Evolutionary conservation across 2,329 filamentous ascomycete species (phyloP), one percentile per base, ranked within the genome.

Genomic region (Trichoderma gracile): DNA sequence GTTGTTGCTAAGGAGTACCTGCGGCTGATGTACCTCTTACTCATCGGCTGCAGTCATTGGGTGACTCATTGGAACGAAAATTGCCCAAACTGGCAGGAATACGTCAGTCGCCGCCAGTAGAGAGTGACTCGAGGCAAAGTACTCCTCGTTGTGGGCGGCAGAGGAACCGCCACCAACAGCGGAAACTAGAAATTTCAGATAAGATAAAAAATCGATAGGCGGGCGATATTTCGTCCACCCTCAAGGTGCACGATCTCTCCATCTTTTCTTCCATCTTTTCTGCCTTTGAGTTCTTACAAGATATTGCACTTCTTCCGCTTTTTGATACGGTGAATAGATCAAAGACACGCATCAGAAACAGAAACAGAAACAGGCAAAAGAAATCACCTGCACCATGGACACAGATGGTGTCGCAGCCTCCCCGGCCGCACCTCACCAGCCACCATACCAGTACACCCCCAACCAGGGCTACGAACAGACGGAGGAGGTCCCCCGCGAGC

Each of bases 391-490:
- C 27, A 66, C 54, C 9, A 66, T 66, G 65, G 61, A 66, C 40
- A 19, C 53, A 47, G 54, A 66, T 15, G 61, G 46, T 53, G 64
- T 57, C 57, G 65, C 54, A 46, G 68, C 70, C 58, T 76, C 77
- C 21, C 74, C 79, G 21, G 77, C 78, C 17, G 76, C 76, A 63
- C 79, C 80, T 52, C 78, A 81, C 65, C 73, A 82, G 67, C 79
- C 80, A 5, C 78, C 80, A 3, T 80, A 80, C 68, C 74, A 71
- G 12, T 81, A 81, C 67, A 78, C 74, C 12, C 73, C 78, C 40
- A 79, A 78, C 71, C 73, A 79, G 62, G 79, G 80, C 69, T 80
- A 82, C 69, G 73, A 78, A 58, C 72, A 74, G 56, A 76, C 76
- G 5, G 64, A 79, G 55, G 70, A 76, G 38, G 72, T 72, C 56